These are phyloP conservation scores for Akanthomyces dipterigenus DNA, from an alignment of 2,329 filamentous ascomycete species.

Conservation along the genomic window DNA sequence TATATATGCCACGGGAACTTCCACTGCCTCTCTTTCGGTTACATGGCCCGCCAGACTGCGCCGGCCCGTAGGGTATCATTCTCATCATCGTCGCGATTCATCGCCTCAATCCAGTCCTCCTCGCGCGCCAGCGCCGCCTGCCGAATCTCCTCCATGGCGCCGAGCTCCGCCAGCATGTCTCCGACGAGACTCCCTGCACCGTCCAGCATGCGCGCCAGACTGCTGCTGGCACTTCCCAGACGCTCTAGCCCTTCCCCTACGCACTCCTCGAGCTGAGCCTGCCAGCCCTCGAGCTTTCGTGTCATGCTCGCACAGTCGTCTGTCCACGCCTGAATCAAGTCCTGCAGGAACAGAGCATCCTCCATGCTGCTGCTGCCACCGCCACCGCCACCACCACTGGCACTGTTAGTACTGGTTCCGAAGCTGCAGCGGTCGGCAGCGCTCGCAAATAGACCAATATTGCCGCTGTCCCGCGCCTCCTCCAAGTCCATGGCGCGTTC, in stretches of 20 bases:
- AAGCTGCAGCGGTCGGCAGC: constrained; percentile 20
- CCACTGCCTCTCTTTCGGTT: not conserved
- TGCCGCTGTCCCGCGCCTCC: constrained; percentile 33
- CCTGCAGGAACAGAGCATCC: constrained; percentile 44
- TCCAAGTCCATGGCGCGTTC: constrained; percentile 40
- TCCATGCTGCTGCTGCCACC: constrained; percentile 4
- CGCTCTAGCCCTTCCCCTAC: not conserved
- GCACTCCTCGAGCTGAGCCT: constrained; percentile 35
- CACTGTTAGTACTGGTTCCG: constrained; percentile 18
- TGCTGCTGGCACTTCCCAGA: constrained; percentile 16
- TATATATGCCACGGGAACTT: not conserved
- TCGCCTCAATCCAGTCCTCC: constrained; percentile 49
- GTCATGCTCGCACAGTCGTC: constrained; percentile 47
- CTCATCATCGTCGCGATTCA: constrained; percentile 39
- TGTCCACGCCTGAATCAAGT: constrained; percentile 52
- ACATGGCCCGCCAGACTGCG: constrained; percentile 41
- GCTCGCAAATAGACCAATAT: constrained; percentile 23
- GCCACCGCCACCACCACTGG: constrained; percentile 18
- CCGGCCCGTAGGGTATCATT: constrained; percentile 34
- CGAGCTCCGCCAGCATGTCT: constrained; percentile 57
- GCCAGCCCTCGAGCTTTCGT: constrained; percentile 50
- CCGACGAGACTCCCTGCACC: constrained; percentile 42
- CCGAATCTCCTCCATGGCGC: constrained; percentile 56
- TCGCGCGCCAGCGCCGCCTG: constrained; percentile 49
- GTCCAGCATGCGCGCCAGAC: constrained; percentile 41